phyloP scores from a whole-genome alignment of 1,284 basidiomycete genomes.

The Malassezia caprae region DNA sequence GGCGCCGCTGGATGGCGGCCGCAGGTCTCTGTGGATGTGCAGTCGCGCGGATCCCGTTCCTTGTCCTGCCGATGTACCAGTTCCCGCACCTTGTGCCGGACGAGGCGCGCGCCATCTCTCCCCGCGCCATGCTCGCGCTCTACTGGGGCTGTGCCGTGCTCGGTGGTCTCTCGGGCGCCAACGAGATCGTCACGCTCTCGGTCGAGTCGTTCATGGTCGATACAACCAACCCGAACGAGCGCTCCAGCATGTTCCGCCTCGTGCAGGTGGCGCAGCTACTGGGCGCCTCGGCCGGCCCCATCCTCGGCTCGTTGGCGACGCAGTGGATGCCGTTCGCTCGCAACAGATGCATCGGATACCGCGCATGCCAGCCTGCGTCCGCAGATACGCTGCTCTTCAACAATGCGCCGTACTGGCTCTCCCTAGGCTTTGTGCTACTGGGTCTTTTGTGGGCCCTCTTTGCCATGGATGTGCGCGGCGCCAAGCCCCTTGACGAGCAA shows the following conservation, averaged over 20 bases:
- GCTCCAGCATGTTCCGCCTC: slow-evolving; percentile 6
- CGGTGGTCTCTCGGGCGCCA: slow-evolving; percentile 10
- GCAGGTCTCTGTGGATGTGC: slow-evolving; percentile 7
- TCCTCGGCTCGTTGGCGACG: slow-evolving; percentile 5
- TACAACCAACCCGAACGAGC: slow-evolving; percentile 5
- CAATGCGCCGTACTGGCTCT: slow-evolving; percentile 16
- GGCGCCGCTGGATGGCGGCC: slow-evolving; percentile 1
- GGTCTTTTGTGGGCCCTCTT: background rate
- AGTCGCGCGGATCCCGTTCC: slow-evolving; percentile 12
- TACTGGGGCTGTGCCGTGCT: slow-evolving; percentile 15
- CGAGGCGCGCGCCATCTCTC: background rate
- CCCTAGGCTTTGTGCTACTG: slow-evolving; percentile 3
- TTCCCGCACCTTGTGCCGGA: slow-evolving; percentile 7
- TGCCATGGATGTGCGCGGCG: background rate
- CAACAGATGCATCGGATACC: slow-evolving; percentile 12
- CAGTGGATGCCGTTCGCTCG: slow-evolving; percentile 2
- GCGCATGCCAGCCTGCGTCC: background rate
- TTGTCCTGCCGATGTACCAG: slow-evolving; percentile 15
- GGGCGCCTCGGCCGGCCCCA: slow-evolving; percentile 9
- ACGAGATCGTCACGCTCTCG: slow-evolving; percentile 9
- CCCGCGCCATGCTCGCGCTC: slow-evolving; percentile 6
- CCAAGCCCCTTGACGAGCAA: background rate
- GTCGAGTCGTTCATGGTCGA: slow-evolving; percentile 13
- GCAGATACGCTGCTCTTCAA: slow-evolving; percentile 8
- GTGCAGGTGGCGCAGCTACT: slow-evolving; percentile 14